Evolutionary conservation across 805 yeast genomes (phyloP), one percentile per base, ranked within the genome.

Genomic region (Candida ascalaphidarum): DNA sequence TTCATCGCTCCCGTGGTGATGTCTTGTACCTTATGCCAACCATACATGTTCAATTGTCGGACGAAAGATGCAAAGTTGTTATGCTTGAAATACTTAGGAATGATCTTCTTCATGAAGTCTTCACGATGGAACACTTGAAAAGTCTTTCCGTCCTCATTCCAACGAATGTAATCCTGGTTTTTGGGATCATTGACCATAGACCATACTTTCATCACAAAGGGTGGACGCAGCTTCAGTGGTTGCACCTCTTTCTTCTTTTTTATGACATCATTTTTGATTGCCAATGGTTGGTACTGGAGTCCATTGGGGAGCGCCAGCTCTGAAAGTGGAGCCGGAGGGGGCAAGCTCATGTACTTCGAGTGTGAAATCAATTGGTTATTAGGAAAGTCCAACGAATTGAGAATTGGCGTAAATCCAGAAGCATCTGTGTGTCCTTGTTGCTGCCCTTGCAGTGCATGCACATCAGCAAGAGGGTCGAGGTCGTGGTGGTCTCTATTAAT

Each of bases 21-120:
- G 55, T 92, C 97, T 55, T 92, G 98, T 4, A 92, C 92, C 56
- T 92, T 92, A 61, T 88, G 97, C 96, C 96, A 92, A 8, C 98
- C 98, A 51, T 92, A 92, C 98, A 92, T 89, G 57, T 89, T 89
- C 45, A 89, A 66, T 51, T 89, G 98, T 36, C 98, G 74, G 11
- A 92, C 97, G 66, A 92, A 92, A 18, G 92, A 78, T 13, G 97
- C 94, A 58, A 92, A 88, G 51, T 92, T 89, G 35, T 83, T 80
- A 57, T 92, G 98, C 53, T 92, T 92, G 66, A 88, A 92, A 58
- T 85, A 92, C 46, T 78, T 77, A 4, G 99, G 98, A 36, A 92
- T 58, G 16, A 92, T 78, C 34, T 68, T 63, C 43, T 78, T 82
- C 69, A 86, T 92, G 46, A 92, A 89, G 18, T 61, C 67, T 41